Conservation (phyloP, 192 early-diverging fungal genomes). For the Chytriomyces sp. region DNA sequence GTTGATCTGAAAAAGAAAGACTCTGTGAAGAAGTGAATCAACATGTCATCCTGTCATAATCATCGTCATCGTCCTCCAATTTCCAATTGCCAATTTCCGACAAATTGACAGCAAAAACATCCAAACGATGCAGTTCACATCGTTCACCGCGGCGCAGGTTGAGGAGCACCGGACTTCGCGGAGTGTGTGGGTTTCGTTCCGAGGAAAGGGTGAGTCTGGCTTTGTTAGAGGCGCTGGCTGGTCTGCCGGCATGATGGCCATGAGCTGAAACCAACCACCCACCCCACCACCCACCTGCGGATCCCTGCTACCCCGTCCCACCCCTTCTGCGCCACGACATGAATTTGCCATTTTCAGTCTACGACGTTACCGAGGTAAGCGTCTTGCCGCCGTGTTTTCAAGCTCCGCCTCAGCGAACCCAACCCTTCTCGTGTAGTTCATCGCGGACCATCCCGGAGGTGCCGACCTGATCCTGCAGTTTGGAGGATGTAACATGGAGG, state of each 20-base stretch:
- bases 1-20: too few species aligned
- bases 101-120: neutral
- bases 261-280: too few species aligned
- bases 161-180: constrained; percentile 67
- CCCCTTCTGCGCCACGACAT: neutral
- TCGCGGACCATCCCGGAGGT: constrained; percentile 91
- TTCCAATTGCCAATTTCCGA: too few species aligned
- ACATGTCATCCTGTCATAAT: too few species aligned
- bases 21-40: too few species aligned
- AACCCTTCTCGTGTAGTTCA: constrained; percentile 57
- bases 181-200: constrained; percentile 82
- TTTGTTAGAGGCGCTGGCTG: neutral
- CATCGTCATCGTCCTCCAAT: too few species aligned
- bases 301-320: neutral
- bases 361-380: constrained; percentile 18
- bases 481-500: constrained; percentile 82
- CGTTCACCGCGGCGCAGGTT: constrained; percentile 68
- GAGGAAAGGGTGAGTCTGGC: constrained; percentile 54
- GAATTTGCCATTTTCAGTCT: constrained; percentile 8
- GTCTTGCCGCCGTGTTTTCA: neutral
- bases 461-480: constrained; percentile 84
- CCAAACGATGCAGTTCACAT: neutral
- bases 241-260: neutral
- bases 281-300: too few species aligned
- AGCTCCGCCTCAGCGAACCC: neutral